Conservation (phyloP, 1,139 yeast species). For the Kurtzmaniella quercitrusa region DNA sequence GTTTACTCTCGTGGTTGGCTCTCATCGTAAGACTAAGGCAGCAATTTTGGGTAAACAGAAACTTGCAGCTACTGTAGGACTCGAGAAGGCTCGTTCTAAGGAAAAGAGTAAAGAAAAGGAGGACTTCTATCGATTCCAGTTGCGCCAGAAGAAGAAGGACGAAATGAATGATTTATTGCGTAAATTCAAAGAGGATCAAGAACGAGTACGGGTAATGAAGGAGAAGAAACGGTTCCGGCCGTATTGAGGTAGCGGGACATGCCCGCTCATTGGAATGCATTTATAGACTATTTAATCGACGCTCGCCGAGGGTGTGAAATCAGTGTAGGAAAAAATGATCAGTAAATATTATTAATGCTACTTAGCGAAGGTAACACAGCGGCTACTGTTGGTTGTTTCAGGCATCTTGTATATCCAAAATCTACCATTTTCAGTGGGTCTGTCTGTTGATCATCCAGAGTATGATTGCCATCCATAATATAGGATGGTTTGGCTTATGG, state of each 20-base stretch:
- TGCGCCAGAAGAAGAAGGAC: constrained; percentile 86
- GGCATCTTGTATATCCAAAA: no score
- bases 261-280: neutral
- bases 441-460: no score
- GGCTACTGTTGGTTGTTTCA: no score
- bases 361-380: no score
- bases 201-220: constrained; percentile 69
- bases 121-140: constrained; percentile 94
- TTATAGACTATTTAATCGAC: neutral
- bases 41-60: constrained; percentile 58
- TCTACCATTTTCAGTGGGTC: no score
- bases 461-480: no score
- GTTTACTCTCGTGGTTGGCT: constrained; percentile 83
- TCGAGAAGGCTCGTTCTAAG: constrained; percentile 45
- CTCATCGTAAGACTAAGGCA: constrained; percentile 75
- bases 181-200: constrained; percentile 89
- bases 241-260: constrained; percentile 35
- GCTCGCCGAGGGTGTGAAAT: neutral
- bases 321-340: no score
- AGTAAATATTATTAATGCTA: no score
- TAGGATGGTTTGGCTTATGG: no score
- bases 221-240: constrained; percentile 85
- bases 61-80: constrained; percentile 38
- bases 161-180: constrained; percentile 84
- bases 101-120: constrained; percentile 76